phyloP scores from a whole-genome alignment of 2,329 filamentous ascomycete species.

The Claviceps fusiformis region DNA sequence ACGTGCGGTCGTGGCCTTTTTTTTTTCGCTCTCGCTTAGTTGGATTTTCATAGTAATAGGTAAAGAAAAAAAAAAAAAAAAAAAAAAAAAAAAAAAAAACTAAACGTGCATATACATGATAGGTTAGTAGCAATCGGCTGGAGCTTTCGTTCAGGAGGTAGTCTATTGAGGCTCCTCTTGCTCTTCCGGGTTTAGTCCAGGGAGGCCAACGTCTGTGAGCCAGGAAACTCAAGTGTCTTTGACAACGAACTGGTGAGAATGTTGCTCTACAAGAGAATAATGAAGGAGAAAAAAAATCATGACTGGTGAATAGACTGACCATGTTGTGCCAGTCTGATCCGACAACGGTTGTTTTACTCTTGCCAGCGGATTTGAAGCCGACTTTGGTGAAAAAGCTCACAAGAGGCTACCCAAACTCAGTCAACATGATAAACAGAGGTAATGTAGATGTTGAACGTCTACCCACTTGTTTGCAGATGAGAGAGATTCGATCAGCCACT shows the following conservation, averaged over 20 bases:
- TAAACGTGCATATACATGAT: not conserved
- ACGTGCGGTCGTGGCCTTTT: no score
- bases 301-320: constrained; percentile 32
- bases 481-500: constrained; percentile 56
- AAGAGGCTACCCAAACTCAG: constrained; percentile 35
- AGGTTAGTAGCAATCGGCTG: not conserved
- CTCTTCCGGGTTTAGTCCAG: not conserved
- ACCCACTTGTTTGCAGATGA: constrained; percentile 51
- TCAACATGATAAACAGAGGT: not conserved
- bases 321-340: constrained; percentile 75
- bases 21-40: not conserved
- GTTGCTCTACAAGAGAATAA: not conserved
- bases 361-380: constrained; percentile 56
- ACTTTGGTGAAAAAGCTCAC: constrained; percentile 64
- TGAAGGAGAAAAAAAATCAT: not conserved
- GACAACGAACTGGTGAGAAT: not conserved
- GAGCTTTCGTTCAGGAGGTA: not conserved
- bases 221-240: constrained; percentile 1
- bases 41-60: not conserved
- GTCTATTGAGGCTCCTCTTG: not conserved
- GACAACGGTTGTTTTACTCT: constrained; percentile 57
- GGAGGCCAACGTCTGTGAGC: not conserved
- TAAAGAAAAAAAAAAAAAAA: no score
- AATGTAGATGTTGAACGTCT: not conserved
- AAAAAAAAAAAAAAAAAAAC: no score